Conservation (phyloP, 257 asterid species). For the Datura wrightii region DNA sequence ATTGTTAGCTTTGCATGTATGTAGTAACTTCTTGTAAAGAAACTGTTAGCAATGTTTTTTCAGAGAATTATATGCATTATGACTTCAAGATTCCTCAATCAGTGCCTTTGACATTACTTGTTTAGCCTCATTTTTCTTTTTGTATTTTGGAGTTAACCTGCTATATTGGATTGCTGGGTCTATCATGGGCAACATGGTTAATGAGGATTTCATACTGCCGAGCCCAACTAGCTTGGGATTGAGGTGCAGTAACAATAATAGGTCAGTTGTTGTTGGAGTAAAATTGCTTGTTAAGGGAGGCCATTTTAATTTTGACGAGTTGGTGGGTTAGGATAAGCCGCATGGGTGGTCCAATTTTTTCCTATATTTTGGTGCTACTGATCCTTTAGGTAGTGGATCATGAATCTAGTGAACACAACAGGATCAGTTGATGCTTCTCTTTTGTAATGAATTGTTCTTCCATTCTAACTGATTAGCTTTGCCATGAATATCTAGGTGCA, state of each 20-base stretch:
- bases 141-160: background rate
- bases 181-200: background rate
- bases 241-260: background rate
- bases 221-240: background rate
- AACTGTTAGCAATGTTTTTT: background rate
- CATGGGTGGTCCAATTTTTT: background rate
- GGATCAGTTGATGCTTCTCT: background rate
- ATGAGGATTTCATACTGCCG: background rate
- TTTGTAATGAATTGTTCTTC: background rate
- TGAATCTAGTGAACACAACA: background rate
- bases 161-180: background rate
- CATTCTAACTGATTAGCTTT: background rate
- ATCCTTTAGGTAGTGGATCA: background rate
- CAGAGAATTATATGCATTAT: background rate
- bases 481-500: background rate
- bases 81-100: background rate
- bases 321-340: background rate
- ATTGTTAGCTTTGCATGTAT: background rate
- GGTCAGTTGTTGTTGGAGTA: background rate
- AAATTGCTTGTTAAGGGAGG: background rate
- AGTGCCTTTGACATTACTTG: background rate
- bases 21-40: background rate
- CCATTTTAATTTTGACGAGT: background rate
- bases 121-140: background rate
- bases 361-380: slow-evolving; percentile 11